Conservation (phyloP, 208 protist genomes). For the Phytomonas francai region DNA sequence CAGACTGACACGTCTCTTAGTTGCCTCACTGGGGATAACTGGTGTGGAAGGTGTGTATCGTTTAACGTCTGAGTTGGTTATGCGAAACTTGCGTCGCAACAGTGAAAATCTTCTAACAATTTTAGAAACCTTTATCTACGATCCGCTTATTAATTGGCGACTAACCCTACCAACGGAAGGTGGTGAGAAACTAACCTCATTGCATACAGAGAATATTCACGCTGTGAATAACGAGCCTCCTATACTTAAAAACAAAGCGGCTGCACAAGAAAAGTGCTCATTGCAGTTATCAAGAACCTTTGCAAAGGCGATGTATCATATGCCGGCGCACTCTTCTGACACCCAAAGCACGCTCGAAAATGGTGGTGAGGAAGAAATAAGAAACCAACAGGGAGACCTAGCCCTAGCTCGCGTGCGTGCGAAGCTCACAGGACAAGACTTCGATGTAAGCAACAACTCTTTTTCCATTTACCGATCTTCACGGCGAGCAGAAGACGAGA, state of each 20-base stretch:
- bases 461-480: slow-evolving; percentile 40
- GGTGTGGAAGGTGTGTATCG: slow-evolving; percentile 99
- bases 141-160: slow-evolving; percentile 99
- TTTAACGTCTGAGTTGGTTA: slow-evolving; percentile 96
- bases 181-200: slow-evolving; percentile 10
- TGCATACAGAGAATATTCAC: slow-evolving; percentile 13
- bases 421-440: slow-evolving; percentile 85
- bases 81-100: slow-evolving; percentile 97
- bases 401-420: slow-evolving; percentile 77
- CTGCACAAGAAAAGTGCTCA: slow-evolving; percentile 2
- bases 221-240: slow-evolving; percentile 5
- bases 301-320: slow-evolving; percentile 27
- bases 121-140: slow-evolving; percentile 99
- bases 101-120: slow-evolving; percentile 98
- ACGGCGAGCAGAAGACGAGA: slow-evolving; percentile 14
- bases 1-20: slow-evolving; percentile 98
- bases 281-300: slow-evolving; percentile 79
- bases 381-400: slow-evolving; percentile 80
- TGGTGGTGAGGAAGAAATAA: slow-evolving; percentile 43
- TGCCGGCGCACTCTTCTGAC: not conserved
- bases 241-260: slow-evolving; percentile 6
- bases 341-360: slow-evolving; percentile 5
- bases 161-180: slow-evolving; percentile 43
- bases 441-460: slow-evolving; percentile 58
- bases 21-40: slow-evolving; percentile 97